Evolutionary conservation across 305 asterid species (phyloP).

Genomic region (Nicotiana rustica): DNA sequence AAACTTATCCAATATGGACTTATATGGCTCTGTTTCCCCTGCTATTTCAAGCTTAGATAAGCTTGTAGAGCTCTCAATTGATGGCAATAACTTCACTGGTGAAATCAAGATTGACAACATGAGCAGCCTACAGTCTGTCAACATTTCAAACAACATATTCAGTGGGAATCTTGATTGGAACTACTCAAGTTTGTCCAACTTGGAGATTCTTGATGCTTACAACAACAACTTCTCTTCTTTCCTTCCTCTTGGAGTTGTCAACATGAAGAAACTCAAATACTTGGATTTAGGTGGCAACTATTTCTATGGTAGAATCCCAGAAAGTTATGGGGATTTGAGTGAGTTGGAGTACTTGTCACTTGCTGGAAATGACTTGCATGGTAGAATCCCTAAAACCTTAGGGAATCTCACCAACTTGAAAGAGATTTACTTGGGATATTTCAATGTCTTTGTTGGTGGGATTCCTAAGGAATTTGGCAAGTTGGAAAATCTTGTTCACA

Average conservation of each 20-base stretch:
- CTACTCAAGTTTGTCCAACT: constrained; percentile 60
- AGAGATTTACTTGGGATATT: constrained; percentile 81
- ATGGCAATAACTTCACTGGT: constrained; percentile 98
- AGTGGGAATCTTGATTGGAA: constrained; percentile 80
- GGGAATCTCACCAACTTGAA: constrained; percentile 85
- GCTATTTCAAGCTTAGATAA: constrained; percentile 67
- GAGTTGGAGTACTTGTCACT: constrained; percentile 76
- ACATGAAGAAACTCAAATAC: constrained; percentile 68
- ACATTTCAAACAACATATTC: constrained; percentile 79
- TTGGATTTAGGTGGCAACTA: constrained; percentile 92
- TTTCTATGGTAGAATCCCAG: constrained; percentile 73
- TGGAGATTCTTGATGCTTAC: constrained; percentile 81
- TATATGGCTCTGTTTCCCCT: constrained; percentile 78
- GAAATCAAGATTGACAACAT: constrained; percentile 70
- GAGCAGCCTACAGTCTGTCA: constrained; percentile 66
- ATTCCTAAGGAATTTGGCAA: constrained; percentile 89
- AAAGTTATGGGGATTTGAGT: constrained; percentile 61
- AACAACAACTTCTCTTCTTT: constrained; percentile 78
- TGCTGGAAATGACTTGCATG: constrained; percentile 82
- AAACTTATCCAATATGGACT: constrained; percentile 68
- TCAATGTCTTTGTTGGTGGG: constrained; percentile 75
- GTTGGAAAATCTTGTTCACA: constrained; percentile 62
- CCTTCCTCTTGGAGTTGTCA: constrained; percentile 69
- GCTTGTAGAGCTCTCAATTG: constrained; percentile 71
- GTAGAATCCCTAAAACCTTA: constrained; percentile 72